Evolutionary conservation across 495 filamentous ascomycete genomes (phyloP).

Genomic region (Cladorrhinum samala): DNA sequence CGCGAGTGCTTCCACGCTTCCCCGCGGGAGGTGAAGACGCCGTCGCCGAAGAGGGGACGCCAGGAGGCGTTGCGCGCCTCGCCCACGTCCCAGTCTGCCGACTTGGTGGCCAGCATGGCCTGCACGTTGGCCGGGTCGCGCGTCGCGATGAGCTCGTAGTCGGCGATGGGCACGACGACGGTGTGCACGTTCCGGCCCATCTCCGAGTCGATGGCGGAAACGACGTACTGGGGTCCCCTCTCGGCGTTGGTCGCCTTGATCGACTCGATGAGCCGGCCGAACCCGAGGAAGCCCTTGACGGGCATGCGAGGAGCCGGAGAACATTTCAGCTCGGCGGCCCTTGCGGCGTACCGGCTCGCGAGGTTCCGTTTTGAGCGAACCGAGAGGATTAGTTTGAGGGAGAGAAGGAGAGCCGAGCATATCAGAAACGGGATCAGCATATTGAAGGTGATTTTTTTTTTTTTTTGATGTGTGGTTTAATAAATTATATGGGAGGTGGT

Average conservation of each 20-base stretch:
- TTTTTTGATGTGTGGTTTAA: no score
- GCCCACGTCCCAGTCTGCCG: conserved; percentile 56
- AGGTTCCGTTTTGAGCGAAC: not conserved
- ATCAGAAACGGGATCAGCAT: not conserved
- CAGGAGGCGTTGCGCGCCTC: conserved; percentile 40
- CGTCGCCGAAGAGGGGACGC: conserved; percentile 55
- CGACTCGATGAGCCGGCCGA: conserved; percentile 15
- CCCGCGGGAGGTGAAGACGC: conserved; percentile 68
- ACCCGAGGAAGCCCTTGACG: conserved; percentile 16
- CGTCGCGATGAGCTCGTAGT: conserved; percentile 40
- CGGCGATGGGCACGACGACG: conserved; percentile 15
- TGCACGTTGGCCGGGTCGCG: conserved; percentile 60
- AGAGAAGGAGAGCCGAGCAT: not conserved
- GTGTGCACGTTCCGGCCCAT: conserved; percentile 22
- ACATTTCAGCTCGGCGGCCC: conserved; percentile 8
- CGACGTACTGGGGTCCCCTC: conserved; percentile 17
- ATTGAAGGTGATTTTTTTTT: not conserved
- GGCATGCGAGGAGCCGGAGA: conserved; percentile 9
- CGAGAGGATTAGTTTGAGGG: not conserved
- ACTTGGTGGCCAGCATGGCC: conserved; percentile 52
- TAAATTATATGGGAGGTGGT: no score
- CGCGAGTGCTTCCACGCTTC: conserved; percentile 59
- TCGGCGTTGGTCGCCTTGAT: conserved; percentile 13
- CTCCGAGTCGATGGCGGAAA: conserved; percentile 17
- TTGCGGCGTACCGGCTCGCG: not conserved